Conservation (phyloP, 2,329 filamentous ascomycete species). For the Alternaria ethzedia region DNA sequence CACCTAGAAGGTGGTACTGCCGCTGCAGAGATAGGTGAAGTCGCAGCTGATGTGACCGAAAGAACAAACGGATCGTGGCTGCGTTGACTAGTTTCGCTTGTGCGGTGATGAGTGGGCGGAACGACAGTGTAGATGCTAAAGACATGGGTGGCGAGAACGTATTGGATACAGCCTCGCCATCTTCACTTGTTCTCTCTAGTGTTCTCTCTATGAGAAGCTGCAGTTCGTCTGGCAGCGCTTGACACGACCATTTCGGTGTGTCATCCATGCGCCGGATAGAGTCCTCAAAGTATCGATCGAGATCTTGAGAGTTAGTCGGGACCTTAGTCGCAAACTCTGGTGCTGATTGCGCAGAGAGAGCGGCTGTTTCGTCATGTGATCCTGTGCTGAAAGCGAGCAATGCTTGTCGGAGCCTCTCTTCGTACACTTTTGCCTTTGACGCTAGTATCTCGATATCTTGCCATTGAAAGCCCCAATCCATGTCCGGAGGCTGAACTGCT, state of each 20-base stretch:
- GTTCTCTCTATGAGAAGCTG: constrained; percentile 29
- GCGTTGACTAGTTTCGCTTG: constrained; percentile 81
- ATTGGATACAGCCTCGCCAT: background rate
- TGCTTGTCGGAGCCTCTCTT: constrained; percentile 48
- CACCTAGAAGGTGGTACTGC: constrained; percentile 82
- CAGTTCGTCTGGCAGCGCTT: constrained; percentile 36
- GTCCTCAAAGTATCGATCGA: constrained; percentile 34
- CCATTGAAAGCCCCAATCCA: constrained; percentile 78
- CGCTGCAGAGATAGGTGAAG: constrained; percentile 77
- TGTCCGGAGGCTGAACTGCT: constrained; percentile 59
- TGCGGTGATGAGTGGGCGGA: constrained; percentile 73
- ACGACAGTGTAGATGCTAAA: constrained; percentile 70
- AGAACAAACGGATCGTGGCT: constrained; percentile 77
- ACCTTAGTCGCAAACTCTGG: background rate
- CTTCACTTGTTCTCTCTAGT: constrained; percentile 8
- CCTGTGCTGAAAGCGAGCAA: constrained; percentile 34
- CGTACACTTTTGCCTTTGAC: constrained; percentile 61
- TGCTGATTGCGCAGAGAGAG: background rate
- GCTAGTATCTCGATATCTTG: constrained; percentile 70
- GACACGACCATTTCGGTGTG: constrained; percentile 19
- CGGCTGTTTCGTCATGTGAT: background rate
- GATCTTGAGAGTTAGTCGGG: constrained; percentile 10
- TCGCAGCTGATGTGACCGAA: constrained; percentile 73
- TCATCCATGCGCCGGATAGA: constrained; percentile 35
- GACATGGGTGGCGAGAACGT: constrained; percentile 61